These are phyloP conservation scores for Taxillus chinensis DNA, from an alignment of 164 flowering plant genomes.

Conservation along the genomic window DNA sequence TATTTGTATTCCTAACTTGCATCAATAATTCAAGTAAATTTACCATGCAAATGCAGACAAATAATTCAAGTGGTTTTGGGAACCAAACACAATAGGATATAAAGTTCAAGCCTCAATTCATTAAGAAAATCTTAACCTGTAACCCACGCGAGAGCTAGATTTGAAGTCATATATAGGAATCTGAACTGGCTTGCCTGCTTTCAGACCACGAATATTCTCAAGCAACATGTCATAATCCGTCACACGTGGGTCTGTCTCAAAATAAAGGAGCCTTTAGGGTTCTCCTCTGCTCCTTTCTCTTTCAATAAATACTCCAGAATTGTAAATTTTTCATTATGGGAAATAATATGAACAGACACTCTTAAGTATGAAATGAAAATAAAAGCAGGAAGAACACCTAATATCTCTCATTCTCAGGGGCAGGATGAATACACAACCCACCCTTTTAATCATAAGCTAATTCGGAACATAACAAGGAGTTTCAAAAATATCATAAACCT, in stretches of 20 bases:
- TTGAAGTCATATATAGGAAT: constrained; percentile 6
- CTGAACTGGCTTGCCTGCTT: constrained; percentile 3
- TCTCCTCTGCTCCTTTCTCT: background rate
- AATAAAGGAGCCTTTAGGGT: background rate
- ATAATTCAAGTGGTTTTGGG: too few species aligned
- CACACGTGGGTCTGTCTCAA: constrained; percentile 5
- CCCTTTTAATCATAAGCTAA: too few species aligned
- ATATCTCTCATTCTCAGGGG: too few species aligned
- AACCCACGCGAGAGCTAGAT: constrained; percentile 1
- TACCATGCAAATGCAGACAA: too few species aligned
- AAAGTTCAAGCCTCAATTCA: background rate
- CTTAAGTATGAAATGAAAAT: too few species aligned
- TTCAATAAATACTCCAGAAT: background rate
- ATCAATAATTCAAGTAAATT: too few species aligned
- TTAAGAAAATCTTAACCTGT: background rate
- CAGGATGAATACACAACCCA: too few species aligned
- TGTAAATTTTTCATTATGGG: background rate
- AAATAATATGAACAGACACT: too few species aligned
- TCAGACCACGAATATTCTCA: constrained; percentile 2
- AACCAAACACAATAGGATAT: too few species aligned
- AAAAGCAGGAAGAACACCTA: too few species aligned
- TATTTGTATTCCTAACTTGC: background rate
- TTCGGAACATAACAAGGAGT: too few species aligned
- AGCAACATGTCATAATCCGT: constrained; percentile 3
- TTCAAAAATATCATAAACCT: too few species aligned